A percentile compares a stretch with the other conserved stretches of the same genome.
These are phyloP conservation scores for Tetrapisispora namnaoensis DNA, from an alignment of 805 yeast genomes.

Conservation along the genomic window DNA sequence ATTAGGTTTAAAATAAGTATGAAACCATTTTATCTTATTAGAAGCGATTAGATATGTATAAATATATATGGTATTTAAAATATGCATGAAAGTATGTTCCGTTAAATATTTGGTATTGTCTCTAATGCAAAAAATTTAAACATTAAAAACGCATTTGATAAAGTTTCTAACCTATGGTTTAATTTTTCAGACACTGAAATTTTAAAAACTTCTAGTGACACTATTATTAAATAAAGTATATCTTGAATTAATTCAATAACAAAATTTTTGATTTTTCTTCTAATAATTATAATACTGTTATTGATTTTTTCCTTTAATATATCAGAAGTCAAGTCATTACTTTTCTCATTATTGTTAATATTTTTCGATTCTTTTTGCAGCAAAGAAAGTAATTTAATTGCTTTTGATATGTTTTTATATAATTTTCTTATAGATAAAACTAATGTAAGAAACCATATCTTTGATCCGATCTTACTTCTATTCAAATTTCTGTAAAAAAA, in stretches of 20 bases:
- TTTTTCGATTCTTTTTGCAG: background rate
- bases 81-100: background rate
- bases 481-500: slow-evolving; percentile 17
- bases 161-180: slow-evolving; percentile 12
- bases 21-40: background rate
- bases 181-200: slow-evolving; percentile 8
- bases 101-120: background rate
- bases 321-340: slow-evolving; percentile 14
- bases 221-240: slow-evolving; percentile 16
- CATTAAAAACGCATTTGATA: slow-evolving; percentile 18
- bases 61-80: slow-evolving; percentile 1
- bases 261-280: slow-evolving; percentile 2
- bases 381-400: slow-evolving; percentile 3
- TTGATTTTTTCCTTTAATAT: slow-evolving; percentile 5
- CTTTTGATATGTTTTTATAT: slow-evolving; percentile 6
- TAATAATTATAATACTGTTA: slow-evolving; percentile 10
- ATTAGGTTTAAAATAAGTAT: slow-evolving; percentile 34
- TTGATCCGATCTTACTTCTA: slow-evolving; percentile 22
- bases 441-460: slow-evolving; percentile 23
- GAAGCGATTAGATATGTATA: background rate
- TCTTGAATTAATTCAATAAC: slow-evolving; percentile 22
- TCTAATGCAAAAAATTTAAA: slow-evolving; percentile 13
- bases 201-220: slow-evolving; percentile 15
- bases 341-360: slow-evolving; percentile 3
- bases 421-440: slow-evolving; percentile 16